A percentile compares a stretch with the other conserved stretches of the same genome.
Conservation (phyloP, 768 basidiomycete genomes). For the Russula griseocarnosa region DNA sequence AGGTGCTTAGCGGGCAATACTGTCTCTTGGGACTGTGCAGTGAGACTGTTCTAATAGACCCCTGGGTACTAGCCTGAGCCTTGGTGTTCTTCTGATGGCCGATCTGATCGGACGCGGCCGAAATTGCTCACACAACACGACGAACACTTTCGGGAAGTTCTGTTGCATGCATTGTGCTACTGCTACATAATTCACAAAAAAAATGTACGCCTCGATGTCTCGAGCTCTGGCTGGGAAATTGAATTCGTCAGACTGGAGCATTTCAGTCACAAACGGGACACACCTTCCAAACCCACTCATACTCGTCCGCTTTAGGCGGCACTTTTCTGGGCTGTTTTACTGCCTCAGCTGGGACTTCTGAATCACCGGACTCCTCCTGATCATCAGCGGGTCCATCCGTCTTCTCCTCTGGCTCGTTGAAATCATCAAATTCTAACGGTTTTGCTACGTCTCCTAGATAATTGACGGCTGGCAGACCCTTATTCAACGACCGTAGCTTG, state of each 20-base stretch:
- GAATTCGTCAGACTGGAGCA: constrained; percentile 9
- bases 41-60: too few relatives aligned
- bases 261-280: constrained; percentile 31
- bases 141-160: not conserved
- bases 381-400: constrained; percentile 31
- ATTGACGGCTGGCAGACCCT: constrained; percentile 79
- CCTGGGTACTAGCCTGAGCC: too few relatives aligned
- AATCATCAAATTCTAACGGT: constrained; percentile 50
- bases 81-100: too few relatives aligned
- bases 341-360: constrained; percentile 28
- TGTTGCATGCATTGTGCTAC: not conserved
- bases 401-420: constrained; percentile 35
- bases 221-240: constrained; percentile 74
- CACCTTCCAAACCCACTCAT: constrained; percentile 90
- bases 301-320: constrained; percentile 71
- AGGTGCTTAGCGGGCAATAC: too few relatives aligned
- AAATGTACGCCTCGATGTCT: constrained; percentile 86
- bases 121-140: not conserved
- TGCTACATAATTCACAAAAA: constrained; percentile 53
- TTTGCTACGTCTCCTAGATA: constrained; percentile 60
- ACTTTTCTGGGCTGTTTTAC: constrained; percentile 34
- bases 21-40: too few relatives aligned
- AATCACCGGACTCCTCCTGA: constrained; percentile 29
- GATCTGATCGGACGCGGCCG: too few relatives aligned
- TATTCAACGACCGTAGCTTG: constrained; percentile 85